Conservation (phyloP, 305 asterid genomes). For the Fraxinus latifolia region DNA sequence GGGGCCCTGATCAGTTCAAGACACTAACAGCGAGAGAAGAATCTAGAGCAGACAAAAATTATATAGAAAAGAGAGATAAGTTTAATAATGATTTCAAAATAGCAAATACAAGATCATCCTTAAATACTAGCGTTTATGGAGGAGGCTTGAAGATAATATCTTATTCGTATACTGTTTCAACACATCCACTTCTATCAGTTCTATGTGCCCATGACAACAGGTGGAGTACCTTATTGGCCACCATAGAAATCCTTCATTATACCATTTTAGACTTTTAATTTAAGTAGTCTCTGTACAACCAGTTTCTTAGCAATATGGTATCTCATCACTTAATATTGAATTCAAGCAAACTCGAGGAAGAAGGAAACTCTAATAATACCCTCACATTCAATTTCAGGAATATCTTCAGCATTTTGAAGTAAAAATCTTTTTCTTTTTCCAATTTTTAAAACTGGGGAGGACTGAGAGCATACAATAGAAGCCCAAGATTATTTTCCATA, state of each 20-base stretch:
- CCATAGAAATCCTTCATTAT: background rate
- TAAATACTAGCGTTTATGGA: background rate
- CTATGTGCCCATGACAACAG: background rate
- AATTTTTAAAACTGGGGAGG: background rate
- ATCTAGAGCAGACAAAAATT: background rate
- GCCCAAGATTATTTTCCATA: constrained; percentile 13
- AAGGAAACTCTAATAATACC: background rate
- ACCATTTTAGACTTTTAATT: background rate
- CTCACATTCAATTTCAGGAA: background rate
- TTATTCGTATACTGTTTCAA: background rate
- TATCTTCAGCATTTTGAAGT: background rate
- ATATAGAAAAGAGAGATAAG: background rate
- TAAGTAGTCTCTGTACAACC: background rate
- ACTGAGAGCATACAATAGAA: background rate
- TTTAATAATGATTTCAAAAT: background rate
- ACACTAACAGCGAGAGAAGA: background rate
- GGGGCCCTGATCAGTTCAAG: background rate
- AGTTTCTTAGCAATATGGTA: background rate
- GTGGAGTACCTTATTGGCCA: background rate
- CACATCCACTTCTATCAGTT: background rate
- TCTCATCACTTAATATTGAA: background rate
- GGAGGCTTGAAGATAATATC: background rate
- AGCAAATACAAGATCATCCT: background rate
- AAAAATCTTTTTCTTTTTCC: background rate
- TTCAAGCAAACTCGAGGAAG: background rate